Percentiles rank a stretch among this genome's conserved stretches.
Evolutionary conservation across 1,284 basidiomycete genomes (phyloP).

Genomic region (Xerocomus nothofagi): DNA sequence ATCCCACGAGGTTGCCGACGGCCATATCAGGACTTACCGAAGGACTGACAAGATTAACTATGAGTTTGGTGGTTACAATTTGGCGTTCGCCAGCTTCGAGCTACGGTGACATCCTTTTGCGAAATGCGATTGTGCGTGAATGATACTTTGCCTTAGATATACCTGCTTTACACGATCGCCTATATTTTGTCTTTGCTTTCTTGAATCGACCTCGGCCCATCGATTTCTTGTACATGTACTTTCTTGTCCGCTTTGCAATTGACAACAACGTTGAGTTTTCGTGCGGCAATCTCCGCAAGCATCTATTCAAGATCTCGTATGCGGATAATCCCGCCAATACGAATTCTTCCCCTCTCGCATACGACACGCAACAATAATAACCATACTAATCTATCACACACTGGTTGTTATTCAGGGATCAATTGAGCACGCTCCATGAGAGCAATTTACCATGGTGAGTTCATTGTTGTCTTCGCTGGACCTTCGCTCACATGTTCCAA

Average conservation of each 20-base stretch:
- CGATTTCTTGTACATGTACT: constrained; percentile 22
- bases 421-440: constrained; percentile 16
- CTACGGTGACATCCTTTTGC: constrained; percentile 33
- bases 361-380: constrained; percentile 11
- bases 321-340: neutral
- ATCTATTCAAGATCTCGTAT: constrained; percentile 4
- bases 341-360: neutral
- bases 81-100: constrained; percentile 92
- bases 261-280: constrained; percentile 19
- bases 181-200: constrained; percentile 21
- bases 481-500: constrained; percentile 17
- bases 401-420: constrained; percentile 15
- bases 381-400: constrained; percentile 22
- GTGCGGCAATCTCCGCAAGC: constrained; percentile 6
- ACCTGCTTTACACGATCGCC: constrained; percentile 16
- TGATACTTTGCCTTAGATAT: constrained; percentile 26
- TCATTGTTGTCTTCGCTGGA: constrained; percentile 15
- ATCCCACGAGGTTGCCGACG: constrained; percentile 14
- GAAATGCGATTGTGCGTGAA: constrained; percentile 13
- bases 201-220: constrained; percentile 5
- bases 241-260: constrained; percentile 21
- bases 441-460: constrained; percentile 21
- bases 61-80: constrained; percentile 94
- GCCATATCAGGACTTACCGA: constrained; percentile 43
- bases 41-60: constrained; percentile 98